These are phyloP conservation scores for Haplosporangium sp. DNA, from an alignment of 371 early-diverging fungal genomes.

Conservation along the genomic window DNA sequence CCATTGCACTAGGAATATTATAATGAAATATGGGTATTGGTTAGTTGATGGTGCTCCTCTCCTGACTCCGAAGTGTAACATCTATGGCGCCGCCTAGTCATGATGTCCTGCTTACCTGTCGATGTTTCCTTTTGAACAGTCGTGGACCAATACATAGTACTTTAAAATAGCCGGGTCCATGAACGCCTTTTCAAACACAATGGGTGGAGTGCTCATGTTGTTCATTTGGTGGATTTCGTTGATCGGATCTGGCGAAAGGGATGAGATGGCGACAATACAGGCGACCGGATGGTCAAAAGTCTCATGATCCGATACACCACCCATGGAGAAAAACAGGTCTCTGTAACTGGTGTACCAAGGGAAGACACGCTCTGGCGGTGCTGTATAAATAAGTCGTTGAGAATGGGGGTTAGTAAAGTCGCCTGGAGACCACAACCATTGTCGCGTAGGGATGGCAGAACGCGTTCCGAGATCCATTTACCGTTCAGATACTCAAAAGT, in stretches of 20 bases:
- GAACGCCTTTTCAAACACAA: slow-evolving; percentile 72
- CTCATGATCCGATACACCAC: slow-evolving; percentile 88
- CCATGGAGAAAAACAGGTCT: slow-evolving; percentile 69
- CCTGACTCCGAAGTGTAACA: not conserved
- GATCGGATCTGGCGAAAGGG: slow-evolving; percentile 82
- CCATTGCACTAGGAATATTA: slow-evolving; percentile 62
- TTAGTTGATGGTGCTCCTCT: too few species aligned
- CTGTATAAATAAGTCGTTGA: not conserved
- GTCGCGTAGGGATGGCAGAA: slow-evolving; percentile 9
- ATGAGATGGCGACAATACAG: slow-evolving; percentile 83
- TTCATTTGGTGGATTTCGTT: slow-evolving; percentile 71
- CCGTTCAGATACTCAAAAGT: slow-evolving; percentile 62
- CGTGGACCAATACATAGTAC: slow-evolving; percentile 83
- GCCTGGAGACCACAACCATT: too few species aligned
- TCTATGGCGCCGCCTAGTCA: not conserved
- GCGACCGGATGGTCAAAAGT: slow-evolving; percentile 95
- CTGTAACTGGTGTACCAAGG: slow-evolving; percentile 93
- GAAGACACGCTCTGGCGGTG: slow-evolving; percentile 55
- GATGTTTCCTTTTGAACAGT: slow-evolving; percentile 64
- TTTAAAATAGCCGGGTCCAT: slow-evolving; percentile 74
- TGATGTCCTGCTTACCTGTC: slow-evolving; percentile 61
- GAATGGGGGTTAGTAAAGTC: too few species aligned
- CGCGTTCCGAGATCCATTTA: slow-evolving; percentile 43
- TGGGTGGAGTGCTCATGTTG: slow-evolving; percentile 63
- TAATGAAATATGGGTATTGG: not conserved